phyloP scores from a whole-genome alignment of 1,139 yeast species.

The Suhomyces wounanorum region DNA sequence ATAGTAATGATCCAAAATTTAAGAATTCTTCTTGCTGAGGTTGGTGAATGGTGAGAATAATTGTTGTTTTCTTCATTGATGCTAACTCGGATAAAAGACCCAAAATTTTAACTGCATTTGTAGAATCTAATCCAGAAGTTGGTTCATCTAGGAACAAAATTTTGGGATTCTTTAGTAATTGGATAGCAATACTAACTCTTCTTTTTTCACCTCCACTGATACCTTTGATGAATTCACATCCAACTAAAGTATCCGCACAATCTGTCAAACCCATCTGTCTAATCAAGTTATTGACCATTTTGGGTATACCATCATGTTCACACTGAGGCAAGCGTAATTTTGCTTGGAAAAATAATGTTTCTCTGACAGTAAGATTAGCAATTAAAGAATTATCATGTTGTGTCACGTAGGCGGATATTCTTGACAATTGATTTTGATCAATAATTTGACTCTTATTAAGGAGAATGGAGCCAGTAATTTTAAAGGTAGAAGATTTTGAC shows the following conservation, averaged over 20 bases:
- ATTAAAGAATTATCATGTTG: slow-evolving; percentile 27
- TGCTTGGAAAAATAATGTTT: slow-evolving; percentile 28
- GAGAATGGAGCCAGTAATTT: slow-evolving; percentile 18
- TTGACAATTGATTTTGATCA: slow-evolving; percentile 18
- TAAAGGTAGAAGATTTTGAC: slow-evolving; percentile 14
- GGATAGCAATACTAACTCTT: slow-evolving; percentile 28
- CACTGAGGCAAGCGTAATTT: slow-evolving; percentile 22
- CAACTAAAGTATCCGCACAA: slow-evolving; percentile 29
- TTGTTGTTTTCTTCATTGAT: slow-evolving; percentile 21
- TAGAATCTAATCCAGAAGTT: slow-evolving; percentile 28
- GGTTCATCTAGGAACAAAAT: slow-evolving; percentile 30
- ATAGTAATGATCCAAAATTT: slow-evolving; percentile 22
- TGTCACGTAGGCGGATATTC: slow-evolving; percentile 25
- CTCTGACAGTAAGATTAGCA: slow-evolving; percentile 27
- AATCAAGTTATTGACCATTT: slow-evolving; percentile 18
- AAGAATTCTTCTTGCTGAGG: slow-evolving; percentile 26
- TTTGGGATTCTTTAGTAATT: slow-evolving; percentile 26
- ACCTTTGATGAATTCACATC: slow-evolving; percentile 23
- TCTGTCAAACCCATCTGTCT: slow-evolving; percentile 25
- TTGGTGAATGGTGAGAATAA: slow-evolving; percentile 29
- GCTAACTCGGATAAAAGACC: slow-evolving; percentile 21
- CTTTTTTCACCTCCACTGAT: slow-evolving; percentile 31
- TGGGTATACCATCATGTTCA: slow-evolving; percentile 21
- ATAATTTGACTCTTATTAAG: slow-evolving; percentile 19
- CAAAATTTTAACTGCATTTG: slow-evolving; percentile 24